Evolutionary conservation across 2,329 filamentous ascomycete genomes (phyloP), one percentile per base, ranked within the genome.

Genomic region (Trichoderma oligosporum): DNA sequence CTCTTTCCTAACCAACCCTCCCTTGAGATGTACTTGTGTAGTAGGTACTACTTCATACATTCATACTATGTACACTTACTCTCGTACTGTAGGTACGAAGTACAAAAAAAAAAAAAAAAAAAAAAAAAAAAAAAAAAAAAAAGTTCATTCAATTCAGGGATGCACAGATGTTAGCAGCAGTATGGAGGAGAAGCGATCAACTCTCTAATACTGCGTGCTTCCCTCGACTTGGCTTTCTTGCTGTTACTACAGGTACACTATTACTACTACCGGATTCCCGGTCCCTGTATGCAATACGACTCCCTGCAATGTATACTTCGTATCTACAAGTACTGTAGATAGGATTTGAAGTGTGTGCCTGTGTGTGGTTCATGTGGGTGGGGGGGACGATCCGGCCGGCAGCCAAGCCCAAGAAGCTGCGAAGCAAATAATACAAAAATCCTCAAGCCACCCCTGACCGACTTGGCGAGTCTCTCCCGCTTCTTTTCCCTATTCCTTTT

Each of bases 361-460:
- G 22, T 51, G 8, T 51, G 33, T 27, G 33, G n/a, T 31, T 54
- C 49, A 20, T 45, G 20, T 54, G 49, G 12, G 49, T 54, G 49
- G 51, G 41, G 31, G 27, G 51, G 51, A 46, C 41, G 51, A 54
- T 54, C 51, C 51, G 51, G 51, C 51, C 51, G 51, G 51, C 51
- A 54, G 12, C 51, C 42, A 45, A 54, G 36, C 29, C 51, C 31
- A 54, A 54, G 51, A 54, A 38, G 31, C 24, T 46, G 44, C 41
- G 42, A 54, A 46, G 41, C 51, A 54, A 54, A 54, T 36, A 54
- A 54, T 46, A 54, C 51, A 45, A 54, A 54, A 45, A n/a, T n/a
- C 31, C 39, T 45, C 51, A 27, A 54, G 51, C 41, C 41, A 29
- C 51, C 41, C 51, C 35, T 45, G 22, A 35, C 41, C 39, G 39